phyloP scores from a whole-genome alignment of 2,329 filamentous ascomycete species.

The Fusarium circinatum region DNA sequence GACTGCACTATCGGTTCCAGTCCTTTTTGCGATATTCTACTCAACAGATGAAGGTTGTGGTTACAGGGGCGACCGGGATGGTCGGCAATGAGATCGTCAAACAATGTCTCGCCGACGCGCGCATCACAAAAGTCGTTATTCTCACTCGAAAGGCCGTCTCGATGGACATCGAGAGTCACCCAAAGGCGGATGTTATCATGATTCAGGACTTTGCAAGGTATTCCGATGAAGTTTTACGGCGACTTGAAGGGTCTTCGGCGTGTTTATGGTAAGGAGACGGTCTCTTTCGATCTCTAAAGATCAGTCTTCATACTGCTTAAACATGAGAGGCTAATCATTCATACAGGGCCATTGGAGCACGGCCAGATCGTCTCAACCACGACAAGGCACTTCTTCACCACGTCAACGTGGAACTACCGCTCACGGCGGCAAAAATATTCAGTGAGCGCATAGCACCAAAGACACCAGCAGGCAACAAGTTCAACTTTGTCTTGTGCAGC shows the following conservation, averaged over 20 bases:
- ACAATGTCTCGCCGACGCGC: constrained; percentile 59
- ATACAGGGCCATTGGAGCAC: constrained; percentile 53
- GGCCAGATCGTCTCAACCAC: constrained; percentile 58
- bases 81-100: constrained; percentile 64
- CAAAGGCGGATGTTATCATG: constrained; percentile 62
- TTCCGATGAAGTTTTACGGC: constrained; percentile 50
- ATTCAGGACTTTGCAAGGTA: constrained; percentile 65
- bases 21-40: background rate
- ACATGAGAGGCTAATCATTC: constrained; percentile 2
- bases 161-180: constrained; percentile 53
- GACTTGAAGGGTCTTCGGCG: constrained; percentile 64
- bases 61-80: constrained; percentile 68
- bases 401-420: constrained; percentile 69
- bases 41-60: constrained; percentile 63
- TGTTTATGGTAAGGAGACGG: constrained; percentile 70
- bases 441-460: constrained; percentile 45
- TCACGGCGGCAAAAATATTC: constrained; percentile 68
- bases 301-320: background rate
- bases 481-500: constrained; percentile 58
- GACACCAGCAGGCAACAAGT: constrained; percentile 47
- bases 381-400: constrained; percentile 56
- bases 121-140: constrained; percentile 62
- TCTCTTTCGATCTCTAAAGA: background rate
- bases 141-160: constrained; percentile 60
- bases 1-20: background rate